Evolutionary conservation across 495 filamentous ascomycete genomes (phyloP).

Genomic region (Aspergillus heteromorphus): DNA sequence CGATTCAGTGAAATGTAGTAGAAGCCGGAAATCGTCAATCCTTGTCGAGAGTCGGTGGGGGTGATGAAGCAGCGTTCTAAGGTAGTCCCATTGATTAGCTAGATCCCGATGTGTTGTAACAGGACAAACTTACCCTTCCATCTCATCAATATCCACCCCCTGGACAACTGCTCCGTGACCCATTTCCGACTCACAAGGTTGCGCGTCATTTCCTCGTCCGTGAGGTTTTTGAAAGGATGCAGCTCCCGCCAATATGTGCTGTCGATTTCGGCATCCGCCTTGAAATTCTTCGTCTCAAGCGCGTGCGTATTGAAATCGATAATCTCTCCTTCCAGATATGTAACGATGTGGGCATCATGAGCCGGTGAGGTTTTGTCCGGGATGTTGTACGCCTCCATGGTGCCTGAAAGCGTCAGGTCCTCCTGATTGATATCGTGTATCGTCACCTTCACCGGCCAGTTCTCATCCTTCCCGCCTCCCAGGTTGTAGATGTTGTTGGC

Average conservation of each 20-base stretch:
- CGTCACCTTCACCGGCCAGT: slow-evolving; percentile 69
- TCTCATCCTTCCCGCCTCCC: slow-evolving; percentile 43
- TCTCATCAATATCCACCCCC: slow-evolving; percentile 68
- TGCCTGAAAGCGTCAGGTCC: slow-evolving; percentile 62
- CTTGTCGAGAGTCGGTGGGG: slow-evolving; percentile 49
- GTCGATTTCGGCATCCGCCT: slow-evolving; percentile 54
- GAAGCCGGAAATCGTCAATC: slow-evolving; percentile 70
- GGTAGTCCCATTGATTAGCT: slow-evolving; percentile 9
- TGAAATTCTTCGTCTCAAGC: slow-evolving; percentile 63
- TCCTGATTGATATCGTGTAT: slow-evolving; percentile 62
- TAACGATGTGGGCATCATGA: slow-evolving; percentile 60
- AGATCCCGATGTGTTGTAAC: background rate
- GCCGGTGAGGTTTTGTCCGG: slow-evolving; percentile 50
- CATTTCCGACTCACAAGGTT: slow-evolving; percentile 54
- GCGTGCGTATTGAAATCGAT: slow-evolving; percentile 67
- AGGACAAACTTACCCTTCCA: slow-evolving; percentile 58
- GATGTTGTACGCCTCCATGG: slow-evolving; percentile 78
- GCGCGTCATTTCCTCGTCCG: slow-evolving; percentile 53
- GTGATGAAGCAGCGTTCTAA: slow-evolving; percentile 68
- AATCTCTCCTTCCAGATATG: slow-evolving; percentile 72
- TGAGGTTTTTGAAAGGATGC: slow-evolving; percentile 56
- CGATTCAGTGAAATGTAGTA: slow-evolving; percentile 66
- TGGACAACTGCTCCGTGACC: slow-evolving; percentile 46
- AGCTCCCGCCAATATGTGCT: slow-evolving; percentile 68
- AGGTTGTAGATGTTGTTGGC: slow-evolving; percentile 29